Base-by-base conservation (phyloP, 2,329 filamentous ascomycete genomes). In the Metarhizium rileyi region DNA sequence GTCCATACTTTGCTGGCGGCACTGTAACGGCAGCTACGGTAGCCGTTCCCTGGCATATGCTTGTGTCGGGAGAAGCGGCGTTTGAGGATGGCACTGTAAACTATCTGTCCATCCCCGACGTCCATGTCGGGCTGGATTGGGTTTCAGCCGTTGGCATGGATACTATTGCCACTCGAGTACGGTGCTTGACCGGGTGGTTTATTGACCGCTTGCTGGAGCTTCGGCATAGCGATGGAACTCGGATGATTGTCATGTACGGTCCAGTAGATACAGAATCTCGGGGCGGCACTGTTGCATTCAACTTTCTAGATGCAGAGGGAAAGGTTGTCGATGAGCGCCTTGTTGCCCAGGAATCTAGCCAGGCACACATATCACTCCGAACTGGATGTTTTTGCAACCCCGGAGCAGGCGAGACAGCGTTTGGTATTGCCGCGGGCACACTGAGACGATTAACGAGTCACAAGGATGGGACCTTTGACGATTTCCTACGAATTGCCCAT, bases 311-410 rank as follows among this genome's bases (percentile, higher is more conserved):
- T 41, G 44, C 51, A 0, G 20, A 38, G 0, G 69, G 66, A 7
- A 51, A 52, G 2, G 41, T 67, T 2, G 58, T 71, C 0, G 68
- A 71, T 42, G 66, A 69, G 48, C 59, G 67, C 16, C 46, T 69
- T 1, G 63, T 71, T 1, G 66, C 59, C 0, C 38, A 46, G 2
- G 68, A 65, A 52, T 64, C 67, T 0, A 59, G 66, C 0, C 58
- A 54, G 0, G 61, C 56, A 0, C 56, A 56, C 40, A 70, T 71
- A 25, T 70, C 67, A 5, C 51, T 71, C 8, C 60, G 68, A 10
- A 70, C 67, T 2, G 69, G 69, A 4, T 71, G 69, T 44, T 71
- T 71, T 53, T 71, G 69, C 52, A 71, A 71, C 36, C 69, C 69
- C 0, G 68, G 69, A 3, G 68, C 60, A 0, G 64, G 64, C 16